Base-by-base conservation (phyloP, 2,329 filamentous ascomycete species). In the Colletotrichum orbiculare region DNA sequence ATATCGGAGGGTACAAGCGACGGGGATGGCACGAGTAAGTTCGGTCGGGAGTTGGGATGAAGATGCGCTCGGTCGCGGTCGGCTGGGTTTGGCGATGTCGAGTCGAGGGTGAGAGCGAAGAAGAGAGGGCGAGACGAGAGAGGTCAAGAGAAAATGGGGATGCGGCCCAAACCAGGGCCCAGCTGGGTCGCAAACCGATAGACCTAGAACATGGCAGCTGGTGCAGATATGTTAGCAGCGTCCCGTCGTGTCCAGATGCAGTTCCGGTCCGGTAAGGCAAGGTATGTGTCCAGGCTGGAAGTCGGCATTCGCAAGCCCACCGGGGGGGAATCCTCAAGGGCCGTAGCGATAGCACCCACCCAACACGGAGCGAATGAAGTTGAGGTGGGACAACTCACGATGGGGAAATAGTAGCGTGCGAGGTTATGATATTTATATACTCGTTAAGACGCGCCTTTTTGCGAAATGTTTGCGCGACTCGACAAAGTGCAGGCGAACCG, bases 161-260 rank as follows among this genome's bases (percentile, higher is more conserved):
- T 68, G 68, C 68, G 71, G 69, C 72, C 71, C 72, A 72, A 74
- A 73, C 74, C 73, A 71, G 74, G 71, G 59, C 63, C 73, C 74
- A 67, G 70, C 71, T 70, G 72, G 76, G 73, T 77, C 76, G 72
- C 74, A 75, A 72, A 70, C 69, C 70, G 64, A 68, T 66, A 67
- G 68, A 65, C 69, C 71, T 72, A 75, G 71, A 76, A 76, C 74
- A 78, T 77, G 63, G 73, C 73, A 75, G 55, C 67, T 65, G 64
- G 15, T 49, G 34, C 52, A 38, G 39, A 54, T 25, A 25, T 43
- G 60, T 66, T 66, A 66, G 64, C 64, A 48, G 52, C 47, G 46
- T 58, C 42, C 42, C 38, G 45, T 50, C 12, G 17, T 58, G 46
- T 50, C 37, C 46, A 6, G 8, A 33, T 25, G 25, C 25, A 25